Base-by-base conservation (phyloP, 139 green algal genomes). In the Chlorokybus atmophyticus region DNA sequence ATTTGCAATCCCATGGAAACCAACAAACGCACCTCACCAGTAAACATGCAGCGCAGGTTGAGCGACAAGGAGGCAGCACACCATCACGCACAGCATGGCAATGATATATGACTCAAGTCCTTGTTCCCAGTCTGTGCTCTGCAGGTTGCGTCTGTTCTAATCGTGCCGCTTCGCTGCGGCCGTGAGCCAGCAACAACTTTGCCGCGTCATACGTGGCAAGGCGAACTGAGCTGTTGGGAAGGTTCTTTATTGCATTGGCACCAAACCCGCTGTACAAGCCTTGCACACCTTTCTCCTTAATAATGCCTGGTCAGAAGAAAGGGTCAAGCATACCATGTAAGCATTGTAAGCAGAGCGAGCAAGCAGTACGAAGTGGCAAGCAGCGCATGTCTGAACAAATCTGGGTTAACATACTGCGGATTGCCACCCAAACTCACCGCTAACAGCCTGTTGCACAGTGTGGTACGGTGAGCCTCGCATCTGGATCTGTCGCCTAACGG, bases 201-300 rank as follows among this genome's bases (percentile, higher is more conserved):
- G n/a, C n/a, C n/a, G n/a, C n/a, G n/a, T n/a, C n/a, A n/a, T n/a
- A n/a, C n/a, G n/a, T n/a, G n/a, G n/a, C n/a, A n/a, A n/a, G n/a
- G n/a, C n/a, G n/a, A n/a, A n/a, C n/a, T n/a, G n/a, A n/a, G 54
- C 55, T 74, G 66, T 74, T 74, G 28, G 66, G 66, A 10, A 74
- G 40, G 41, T 74, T 74, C 49, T 74, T 74, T 23, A 74, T 32
- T 0, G 62, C 64, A 40, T 75, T 75, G 38, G 66, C 62, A 72
- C 76, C 23, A 26, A 74, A 74, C 6, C 66, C 66, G 17, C 66
- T 56, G 50, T 74, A 74, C 19, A 74, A 66, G 6, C 66, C 66
- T 1, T 21, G 55, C 24, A 77, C 57, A 3, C 66, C 66, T 8
- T 74, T 66, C 1, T 68, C 26, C 0, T 49, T 52, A 62, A 74